These are phyloP conservation scores for Dichomitus squalens DNA, from an alignment of 1,284 basidiomycete genomes.

Conservation along the genomic window DNA sequence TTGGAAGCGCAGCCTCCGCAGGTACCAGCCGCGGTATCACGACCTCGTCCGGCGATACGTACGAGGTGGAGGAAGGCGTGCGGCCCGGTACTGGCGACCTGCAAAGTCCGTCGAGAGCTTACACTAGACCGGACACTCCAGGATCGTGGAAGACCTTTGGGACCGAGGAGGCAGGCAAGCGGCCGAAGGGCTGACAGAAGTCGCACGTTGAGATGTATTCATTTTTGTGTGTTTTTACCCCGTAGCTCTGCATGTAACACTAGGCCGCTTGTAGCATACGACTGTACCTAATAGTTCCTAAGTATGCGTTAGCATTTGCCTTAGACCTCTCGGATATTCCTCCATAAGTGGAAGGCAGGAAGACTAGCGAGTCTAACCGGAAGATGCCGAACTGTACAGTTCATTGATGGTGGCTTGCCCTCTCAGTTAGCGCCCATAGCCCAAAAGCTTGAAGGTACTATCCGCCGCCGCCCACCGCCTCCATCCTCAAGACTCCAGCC, in stretches of 20 bases:
- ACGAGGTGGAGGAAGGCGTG: neutral
- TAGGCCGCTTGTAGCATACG: neutral
- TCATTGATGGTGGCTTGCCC: constrained; percentile 35
- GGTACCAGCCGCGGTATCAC: constrained; percentile 3
- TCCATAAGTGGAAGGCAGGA: neutral
- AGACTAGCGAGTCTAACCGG: constrained; percentile 22
- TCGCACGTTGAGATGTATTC: neutral
- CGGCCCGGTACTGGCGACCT: neutral
- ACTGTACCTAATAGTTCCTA: neutral
- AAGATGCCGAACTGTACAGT: constrained; percentile 37
- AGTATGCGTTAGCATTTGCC: too few relatives aligned
- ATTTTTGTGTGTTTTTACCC: neutral
- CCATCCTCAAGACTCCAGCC: constrained; percentile 35
- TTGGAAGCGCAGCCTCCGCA: constrained; percentile 17
- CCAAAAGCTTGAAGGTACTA: constrained; percentile 26
- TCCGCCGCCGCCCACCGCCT: constrained; percentile 26
- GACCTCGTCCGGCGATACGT: constrained; percentile 3
- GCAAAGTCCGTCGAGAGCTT: constrained; percentile 1
- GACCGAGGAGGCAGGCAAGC: neutral
- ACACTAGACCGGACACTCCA: constrained; percentile 17
- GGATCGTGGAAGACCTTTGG: constrained; percentile 20
- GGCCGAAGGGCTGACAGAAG: neutral
- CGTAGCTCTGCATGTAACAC: neutral
- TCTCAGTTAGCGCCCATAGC: constrained; percentile 24
- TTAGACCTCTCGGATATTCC: neutral